Base-by-base conservation (phyloP, 352 stramenopile genomes). In the Globisporangium okanoganense region DNA sequence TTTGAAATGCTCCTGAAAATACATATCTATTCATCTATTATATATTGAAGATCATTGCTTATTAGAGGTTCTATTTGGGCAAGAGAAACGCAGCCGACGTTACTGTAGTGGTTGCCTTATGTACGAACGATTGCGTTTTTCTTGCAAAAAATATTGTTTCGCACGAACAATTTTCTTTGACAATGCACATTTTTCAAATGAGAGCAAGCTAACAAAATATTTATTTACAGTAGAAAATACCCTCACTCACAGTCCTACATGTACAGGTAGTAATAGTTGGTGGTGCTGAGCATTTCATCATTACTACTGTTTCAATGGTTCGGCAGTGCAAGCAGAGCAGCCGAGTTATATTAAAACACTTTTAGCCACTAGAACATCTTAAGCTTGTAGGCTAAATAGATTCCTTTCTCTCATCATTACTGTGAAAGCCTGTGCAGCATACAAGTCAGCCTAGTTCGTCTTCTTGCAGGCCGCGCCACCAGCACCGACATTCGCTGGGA, bases 401-500 rank as follows among this genome's bases (percentile, higher is more conserved):
- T n/a, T n/a, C n/a, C n/a, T n/a, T n/a, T n/a, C n/a, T n/a, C n/a
- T n/a, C n/a, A n/a, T n/a, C n/a, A n/a, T n/a, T n/a, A n/a, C n/a
- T 13, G 3, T 48, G 41, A 25, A 33, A 33, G n/a, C n/a, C n/a
- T n/a, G n/a, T n/a, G n/a, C n/a, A n/a, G n/a, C 29, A 33, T 6
- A 33, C 6, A 33, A 6, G 29, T 6, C 3, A 7, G 29, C 22
- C 27, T 51, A 60, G 16, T 60, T 60, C 18, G 31, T 50, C 38
- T 50, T 60, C 25, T 27, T 51, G 54, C 54, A 60, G 8, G 24
- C 29, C 40, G 61, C 53, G 56, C 62, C 70, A 41, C 63, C 67
- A 14, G 48, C 31, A 22, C 27, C 27, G 8, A 55, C 20, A 13
- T 55, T 27, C 49, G 49, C 8, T 16, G 49, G 49, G 3, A 55